phyloP scores from a whole-genome alignment of 805 yeast genomes.

The Myxozyma udenii region DNA sequence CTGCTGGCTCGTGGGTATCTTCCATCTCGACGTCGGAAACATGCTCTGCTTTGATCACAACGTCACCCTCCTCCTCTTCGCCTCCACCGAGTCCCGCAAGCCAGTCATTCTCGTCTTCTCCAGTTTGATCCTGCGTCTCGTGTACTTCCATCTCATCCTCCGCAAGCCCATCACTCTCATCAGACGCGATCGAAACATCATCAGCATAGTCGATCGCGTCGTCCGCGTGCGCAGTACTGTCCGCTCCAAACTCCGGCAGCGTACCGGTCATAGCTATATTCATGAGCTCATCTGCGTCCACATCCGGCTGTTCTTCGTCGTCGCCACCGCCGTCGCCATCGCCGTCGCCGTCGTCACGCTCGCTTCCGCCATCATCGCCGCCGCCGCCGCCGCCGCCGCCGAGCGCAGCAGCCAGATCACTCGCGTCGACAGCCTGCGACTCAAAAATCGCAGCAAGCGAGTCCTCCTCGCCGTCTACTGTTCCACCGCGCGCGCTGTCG shows the following conservation, averaged over 20 bases:
- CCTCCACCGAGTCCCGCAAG: slow-evolving; percentile 22
- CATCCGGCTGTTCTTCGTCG: slow-evolving; percentile 1
- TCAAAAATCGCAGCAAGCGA: slow-evolving; percentile 15
- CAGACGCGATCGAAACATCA: slow-evolving; percentile 78
- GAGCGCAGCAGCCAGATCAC: slow-evolving; percentile 7
- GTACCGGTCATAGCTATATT: slow-evolving; percentile 10
- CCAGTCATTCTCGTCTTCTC: slow-evolving; percentile 44
- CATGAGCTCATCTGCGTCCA: slow-evolving; percentile 10
- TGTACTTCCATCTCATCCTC: slow-evolving; percentile 35
- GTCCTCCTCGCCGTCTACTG: slow-evolving; percentile 20
- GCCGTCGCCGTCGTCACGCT: slow-evolving; percentile 1
- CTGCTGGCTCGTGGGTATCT: background rate
- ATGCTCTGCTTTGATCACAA: slow-evolving; percentile 2
- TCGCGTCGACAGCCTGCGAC: slow-evolving; percentile 20
- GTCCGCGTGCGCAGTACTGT: slow-evolving; percentile 59
- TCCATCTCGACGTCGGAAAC: slow-evolving; percentile 4
- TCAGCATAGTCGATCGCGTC: slow-evolving; percentile 94
- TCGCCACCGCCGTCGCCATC: background rate
- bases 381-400: slow-evolving; percentile 6
- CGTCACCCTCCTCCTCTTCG: slow-evolving; percentile 1
- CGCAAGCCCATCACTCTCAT: slow-evolving; percentile 30
- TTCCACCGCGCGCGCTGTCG: too few relatives aligned
- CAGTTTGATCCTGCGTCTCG: slow-evolving; percentile 24
- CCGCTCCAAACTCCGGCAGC: slow-evolving; percentile 7
- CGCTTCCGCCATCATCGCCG: slow-evolving; percentile 1